Evolutionary conservation across 2,329 filamentous ascomycete genomes (phyloP), one percentile per base, ranked within the genome.

Genomic region (Alternaria ventricosa): DNA sequence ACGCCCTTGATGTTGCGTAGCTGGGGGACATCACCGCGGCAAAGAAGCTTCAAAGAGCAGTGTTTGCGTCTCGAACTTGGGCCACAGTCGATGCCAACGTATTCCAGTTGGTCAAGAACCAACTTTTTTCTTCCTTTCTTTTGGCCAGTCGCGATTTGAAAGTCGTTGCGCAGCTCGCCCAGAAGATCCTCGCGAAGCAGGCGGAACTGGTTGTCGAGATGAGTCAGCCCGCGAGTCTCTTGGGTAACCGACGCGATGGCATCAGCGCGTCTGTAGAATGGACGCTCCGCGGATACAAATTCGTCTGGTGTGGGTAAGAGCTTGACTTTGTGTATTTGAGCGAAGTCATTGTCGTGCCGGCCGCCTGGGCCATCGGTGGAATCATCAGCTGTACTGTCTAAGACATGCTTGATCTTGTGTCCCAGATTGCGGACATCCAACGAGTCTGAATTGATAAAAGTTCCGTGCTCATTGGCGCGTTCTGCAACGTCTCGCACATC

Each of bases 181-280:
- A 93, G 78, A 84, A 93, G 89, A 65, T 93, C 91, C 68, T 94
- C 90, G 3, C 91, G 82, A 0, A 92, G 80, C 0, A 93, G 83
- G 0, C 91, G 88, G 66, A 91, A 94, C 55, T 92, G 88, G 71
- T 90, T 92, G 70, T 92, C 91, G 0, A 92, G 76, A 72, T 93
- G 88, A 0, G 80, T 76, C 0, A 78, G 77, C 0, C 84, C 75
- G 1, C 87, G 83, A 0, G 75, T 68, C 1, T 80, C 62, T 12
- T 71, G 30, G 2, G 80, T 60, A 0, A 76, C 63, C 1, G 86
- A 77, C 1, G 81, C 76, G 0, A 90, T 79, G 2, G 86, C 85
- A 5, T 84, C 80, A 0, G 85, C 83, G 0, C 79, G 83, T 7
- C 86, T 84, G 47, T 88, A 87, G 73, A 88, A 93, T 3, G 77